Base-by-base conservation (phyloP, 2,329 filamentous ascomycete genomes). In the Pseudogymnoascus sp. region DNA sequence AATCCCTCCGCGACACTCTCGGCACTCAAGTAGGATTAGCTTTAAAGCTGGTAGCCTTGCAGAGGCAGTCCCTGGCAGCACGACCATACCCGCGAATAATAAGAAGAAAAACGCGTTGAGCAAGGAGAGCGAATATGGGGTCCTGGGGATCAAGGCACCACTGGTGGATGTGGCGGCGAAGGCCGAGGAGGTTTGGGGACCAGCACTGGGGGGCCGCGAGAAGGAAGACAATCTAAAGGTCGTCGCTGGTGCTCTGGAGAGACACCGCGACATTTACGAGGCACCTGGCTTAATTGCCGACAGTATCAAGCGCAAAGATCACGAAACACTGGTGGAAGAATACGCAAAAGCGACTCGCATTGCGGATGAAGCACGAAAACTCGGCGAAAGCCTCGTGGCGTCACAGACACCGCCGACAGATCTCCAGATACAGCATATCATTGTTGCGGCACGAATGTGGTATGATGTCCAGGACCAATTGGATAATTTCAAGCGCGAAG, bases 101-200 rank as follows among this genome's bases (percentile, higher is more conserved):
- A 81, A 81, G 66, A 91, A 89, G 75, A 97, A 96, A 80, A 96
- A 96, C 74, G 92, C 95, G 0, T 80, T 98, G 56, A 83, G 89
- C 40, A 96, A 96, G 75, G 93, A 97, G 77, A 96, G 91, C 70
- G 92, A 96, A 70, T 96, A 93, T 71, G 92, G 92, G 61, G 87
- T 96, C 6, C 80, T 89, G 72, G 92, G 91, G 10, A 96, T 99
- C 75, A 96, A 96, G 73, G 84, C 82, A 1, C 93, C 95, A 16
- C 79, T 99, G 62, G 81, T 95, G 8, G 95, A 98, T 70, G 91
- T 96, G 10, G 91, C 91, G 0, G 89, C 92, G 65, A 97, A 97
- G 75, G 95, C 93, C 0, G 92, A 98, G 75, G 95, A 99, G 71
- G 90, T 99, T 7, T 99, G 96, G 93, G 95, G 95, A 0, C 95